These are phyloP conservation scores for Ilyonectria robusta DNA, from an alignment of 2,329 filamentous ascomycete species.

Conservation along the genomic window DNA sequence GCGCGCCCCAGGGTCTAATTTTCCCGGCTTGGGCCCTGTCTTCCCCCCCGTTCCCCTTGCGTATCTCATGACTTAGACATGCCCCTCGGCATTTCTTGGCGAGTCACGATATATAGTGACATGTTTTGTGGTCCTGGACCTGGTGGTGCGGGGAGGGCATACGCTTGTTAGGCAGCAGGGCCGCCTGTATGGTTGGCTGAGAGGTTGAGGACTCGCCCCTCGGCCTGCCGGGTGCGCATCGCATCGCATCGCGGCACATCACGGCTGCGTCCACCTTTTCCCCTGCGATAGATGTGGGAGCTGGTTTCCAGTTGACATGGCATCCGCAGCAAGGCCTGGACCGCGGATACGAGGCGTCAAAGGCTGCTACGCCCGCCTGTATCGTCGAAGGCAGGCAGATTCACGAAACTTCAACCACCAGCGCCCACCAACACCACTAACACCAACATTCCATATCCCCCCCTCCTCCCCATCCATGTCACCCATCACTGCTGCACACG, in stretches of 20 bases:
- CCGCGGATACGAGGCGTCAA: slow-evolving; percentile 7
- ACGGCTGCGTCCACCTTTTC: not conserved
- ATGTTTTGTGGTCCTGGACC: not conserved
- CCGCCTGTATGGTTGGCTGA: slow-evolving; percentile 17
- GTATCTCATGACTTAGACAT: not conserved
- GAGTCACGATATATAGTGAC: slow-evolving; percentile 3
- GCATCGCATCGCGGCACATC: not conserved
- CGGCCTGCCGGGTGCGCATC: not conserved
- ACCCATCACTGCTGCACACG: slow-evolving; percentile 22
- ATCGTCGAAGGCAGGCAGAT: not conserved
- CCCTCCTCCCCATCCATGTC: not conserved
- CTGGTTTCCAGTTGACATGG: not conserved
- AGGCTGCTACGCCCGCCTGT: slow-evolving; percentile 7
- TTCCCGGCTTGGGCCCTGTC: not conserved
- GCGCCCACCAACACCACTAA: not conserved
- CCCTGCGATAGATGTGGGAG: not conserved
- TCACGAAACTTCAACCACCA: not conserved
- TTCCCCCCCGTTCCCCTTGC: not conserved
- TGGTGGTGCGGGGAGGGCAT: slow-evolving; percentile 8
- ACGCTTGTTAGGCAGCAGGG: slow-evolving; percentile 25
- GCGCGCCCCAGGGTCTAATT: not conserved
- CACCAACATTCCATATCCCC: not conserved
- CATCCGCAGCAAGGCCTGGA: not conserved
- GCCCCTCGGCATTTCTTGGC: slow-evolving; percentile 10
- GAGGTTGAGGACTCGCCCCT: no score